Evolutionary conservation across 1,284 basidiomycete genomes (phyloP).

Genomic region (Pseudozyma flocculosa): DNA sequence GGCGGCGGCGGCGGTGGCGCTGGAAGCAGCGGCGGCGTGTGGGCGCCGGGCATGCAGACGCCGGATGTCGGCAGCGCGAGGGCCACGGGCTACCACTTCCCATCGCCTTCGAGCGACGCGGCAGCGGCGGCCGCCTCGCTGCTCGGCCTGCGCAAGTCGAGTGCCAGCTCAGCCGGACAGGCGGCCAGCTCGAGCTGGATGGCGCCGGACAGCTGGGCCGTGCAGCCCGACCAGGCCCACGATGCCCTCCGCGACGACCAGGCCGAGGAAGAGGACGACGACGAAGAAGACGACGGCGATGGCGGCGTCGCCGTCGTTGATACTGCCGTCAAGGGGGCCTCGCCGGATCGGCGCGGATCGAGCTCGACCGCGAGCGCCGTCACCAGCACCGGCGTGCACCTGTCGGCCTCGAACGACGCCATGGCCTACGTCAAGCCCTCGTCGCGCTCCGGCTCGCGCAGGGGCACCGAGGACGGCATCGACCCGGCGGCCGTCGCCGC

Average conservation of each 20-base stretch:
- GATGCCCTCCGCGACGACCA: constrained; percentile 42
- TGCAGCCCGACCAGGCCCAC: constrained; percentile 41
- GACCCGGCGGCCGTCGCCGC: constrained; percentile 22
- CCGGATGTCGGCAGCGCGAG: neutral
- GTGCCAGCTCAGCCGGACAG: constrained; percentile 32
- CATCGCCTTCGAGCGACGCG: constrained; percentile 13
- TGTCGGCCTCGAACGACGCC: constrained; percentile 19
- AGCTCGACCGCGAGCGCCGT: constrained; percentile 1
- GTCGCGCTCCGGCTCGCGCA: constrained; percentile 20
- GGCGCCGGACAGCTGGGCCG: constrained; percentile 57
- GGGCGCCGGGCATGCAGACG: neutral
- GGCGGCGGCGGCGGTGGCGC: too few relatives aligned
- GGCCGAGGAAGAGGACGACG: constrained; percentile 40
- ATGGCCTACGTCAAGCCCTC: constrained; percentile 10
- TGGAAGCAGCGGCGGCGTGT: neutral
- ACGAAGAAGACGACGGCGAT: constrained; percentile 20
- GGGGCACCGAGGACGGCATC: constrained; percentile 35
- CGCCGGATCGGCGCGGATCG: constrained; percentile 14
- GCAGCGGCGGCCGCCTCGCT: constrained; percentile 3
- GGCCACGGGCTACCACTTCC: constrained; percentile 36
- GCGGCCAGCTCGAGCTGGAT: constrained; percentile 48
- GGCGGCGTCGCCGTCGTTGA: neutral
- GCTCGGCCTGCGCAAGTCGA: constrained; percentile 35
- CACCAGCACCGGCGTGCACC: constrained; percentile 19
- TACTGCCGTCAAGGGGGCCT: neutral